phyloP scores from a whole-genome alignment of 179 eudicot genomes.

The Sideroxylon spinosum region DNA sequence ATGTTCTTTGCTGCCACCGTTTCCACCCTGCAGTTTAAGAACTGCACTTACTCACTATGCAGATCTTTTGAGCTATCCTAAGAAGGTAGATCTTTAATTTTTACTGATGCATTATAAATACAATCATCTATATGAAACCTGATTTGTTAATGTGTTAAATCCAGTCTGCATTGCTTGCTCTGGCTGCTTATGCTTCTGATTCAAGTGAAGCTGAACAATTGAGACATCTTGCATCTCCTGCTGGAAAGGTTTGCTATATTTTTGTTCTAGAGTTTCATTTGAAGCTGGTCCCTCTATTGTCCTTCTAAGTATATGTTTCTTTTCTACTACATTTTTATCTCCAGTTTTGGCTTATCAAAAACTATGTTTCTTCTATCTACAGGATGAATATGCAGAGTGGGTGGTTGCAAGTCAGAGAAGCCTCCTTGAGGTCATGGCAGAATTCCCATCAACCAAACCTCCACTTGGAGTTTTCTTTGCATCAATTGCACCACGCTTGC shows the following conservation, averaged over 20 bases:
- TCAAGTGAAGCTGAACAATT: slow-evolving; percentile 81
- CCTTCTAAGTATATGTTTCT: not conserved
- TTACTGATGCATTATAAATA: not conserved
- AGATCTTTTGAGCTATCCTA: slow-evolving; percentile 78
- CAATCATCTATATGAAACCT: not conserved
- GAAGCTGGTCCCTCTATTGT: not conserved
- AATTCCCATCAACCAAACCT: slow-evolving; percentile 69
- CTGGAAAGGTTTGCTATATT: slow-evolving; percentile 71
- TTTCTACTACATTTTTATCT: no score
- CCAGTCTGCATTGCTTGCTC: slow-evolving; percentile 81
- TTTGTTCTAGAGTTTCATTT: not conserved
- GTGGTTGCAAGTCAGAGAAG: slow-evolving; percentile 66
- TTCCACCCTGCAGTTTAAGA: slow-evolving; percentile 81
- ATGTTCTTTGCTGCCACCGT: slow-evolving; percentile 70
- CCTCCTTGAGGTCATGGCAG: slow-evolving; percentile 71
- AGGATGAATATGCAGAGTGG: slow-evolving; percentile 95
- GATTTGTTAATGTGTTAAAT: slow-evolving; percentile 15
- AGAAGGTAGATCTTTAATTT: slow-evolving; percentile 54
- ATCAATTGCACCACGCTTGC: slow-evolving; percentile 83
- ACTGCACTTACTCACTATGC: slow-evolving; percentile 76
- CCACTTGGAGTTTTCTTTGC: slow-evolving; percentile 85
- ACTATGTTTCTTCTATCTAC: slow-evolving; percentile 25
- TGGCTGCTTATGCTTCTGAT: slow-evolving; percentile 91
- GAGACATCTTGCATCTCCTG: slow-evolving; percentile 84
- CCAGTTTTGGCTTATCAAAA: no score